phyloP scores from a whole-genome alignment of 257 asterid genomes.

The Solanum piurae region DNA sequence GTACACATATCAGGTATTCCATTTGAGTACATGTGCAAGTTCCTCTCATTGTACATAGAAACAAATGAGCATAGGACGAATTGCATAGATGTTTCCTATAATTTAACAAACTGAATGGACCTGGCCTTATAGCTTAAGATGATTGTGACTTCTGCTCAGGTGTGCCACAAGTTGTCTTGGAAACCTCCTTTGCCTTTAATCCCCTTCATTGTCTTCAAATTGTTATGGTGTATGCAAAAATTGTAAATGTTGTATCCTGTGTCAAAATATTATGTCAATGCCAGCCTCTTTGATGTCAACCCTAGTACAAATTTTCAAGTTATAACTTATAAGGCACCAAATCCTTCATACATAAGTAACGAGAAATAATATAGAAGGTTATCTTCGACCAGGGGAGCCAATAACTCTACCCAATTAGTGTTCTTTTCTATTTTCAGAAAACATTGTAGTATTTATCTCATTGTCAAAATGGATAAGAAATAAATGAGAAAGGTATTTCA shows the following conservation, averaged over 20 bases:
- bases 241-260: background rate
- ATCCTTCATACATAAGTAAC: background rate
- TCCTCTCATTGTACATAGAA: background rate
- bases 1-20: constrained; percentile 58
- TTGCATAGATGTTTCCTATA: background rate
- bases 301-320: background rate
- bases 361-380: background rate
- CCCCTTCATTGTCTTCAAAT: background rate
- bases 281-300: background rate
- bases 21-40: background rate
- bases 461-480: background rate
- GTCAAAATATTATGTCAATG: background rate
- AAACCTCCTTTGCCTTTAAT: background rate
- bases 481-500: background rate
- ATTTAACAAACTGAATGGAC: background rate
- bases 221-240: background rate
- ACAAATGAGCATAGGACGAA: background rate
- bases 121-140: background rate
- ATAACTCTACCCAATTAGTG: background rate
- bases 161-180: background rate
- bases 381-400: background rate
- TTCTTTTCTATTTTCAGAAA: background rate
- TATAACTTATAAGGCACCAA: background rate
- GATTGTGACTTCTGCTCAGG: background rate
- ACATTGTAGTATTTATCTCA: background rate